phyloP scores from a whole-genome alignment of 2,329 filamentous ascomycete genomes.

The Intubia oerlemansii region DNA sequence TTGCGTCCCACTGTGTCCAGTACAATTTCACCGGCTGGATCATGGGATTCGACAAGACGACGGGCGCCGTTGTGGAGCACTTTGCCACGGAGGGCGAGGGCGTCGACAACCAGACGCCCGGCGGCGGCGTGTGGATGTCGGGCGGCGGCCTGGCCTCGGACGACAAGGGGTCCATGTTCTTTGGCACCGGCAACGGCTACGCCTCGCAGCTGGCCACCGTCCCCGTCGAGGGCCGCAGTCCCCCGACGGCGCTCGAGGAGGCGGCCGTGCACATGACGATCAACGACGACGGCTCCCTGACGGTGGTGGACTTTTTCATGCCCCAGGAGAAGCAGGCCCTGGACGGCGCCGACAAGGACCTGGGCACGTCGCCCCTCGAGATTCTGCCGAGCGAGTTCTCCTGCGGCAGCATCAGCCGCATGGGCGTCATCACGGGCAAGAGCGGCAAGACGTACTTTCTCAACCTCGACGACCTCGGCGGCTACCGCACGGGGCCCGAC shows the following conservation, averaged over 20 bases:
- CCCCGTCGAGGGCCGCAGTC: constrained; percentile 20
- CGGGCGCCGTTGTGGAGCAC: constrained; percentile 20
- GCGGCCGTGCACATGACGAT: constrained; percentile 26
- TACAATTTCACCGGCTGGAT: constrained; percentile 29
- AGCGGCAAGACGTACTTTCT: constrained; percentile 27
- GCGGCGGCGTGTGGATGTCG: constrained; percentile 26
- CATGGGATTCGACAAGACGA: constrained; percentile 23
- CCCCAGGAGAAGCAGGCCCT: constrained; percentile 25
- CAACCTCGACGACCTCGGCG: constrained; percentile 25
- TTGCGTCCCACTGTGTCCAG: constrained; percentile 27
- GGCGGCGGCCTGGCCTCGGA: constrained; percentile 26
- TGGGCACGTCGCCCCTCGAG: constrained; percentile 23
- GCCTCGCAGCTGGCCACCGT: constrained; percentile 22
- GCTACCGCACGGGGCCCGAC: constrained; percentile 22
- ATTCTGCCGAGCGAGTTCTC: constrained; percentile 21
- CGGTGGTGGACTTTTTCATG: constrained; percentile 26
- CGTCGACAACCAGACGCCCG: constrained; percentile 17
- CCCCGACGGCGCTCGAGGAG: constrained; percentile 23
- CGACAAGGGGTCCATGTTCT: constrained; percentile 23
- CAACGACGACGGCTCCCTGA: constrained; percentile 19
- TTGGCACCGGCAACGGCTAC: constrained; percentile 25
- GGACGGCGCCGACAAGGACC: constrained; percentile 26
- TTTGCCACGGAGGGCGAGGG: constrained; percentile 21
- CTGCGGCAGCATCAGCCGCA: constrained; percentile 21
- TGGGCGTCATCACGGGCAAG: constrained; percentile 27